A percentile compares a stretch with the other conserved stretches of the same genome.
These are phyloP conservation scores for Colletotrichum tabaci DNA, from an alignment of 2,329 filamentous ascomycete genomes.

Conservation along the genomic window DNA sequence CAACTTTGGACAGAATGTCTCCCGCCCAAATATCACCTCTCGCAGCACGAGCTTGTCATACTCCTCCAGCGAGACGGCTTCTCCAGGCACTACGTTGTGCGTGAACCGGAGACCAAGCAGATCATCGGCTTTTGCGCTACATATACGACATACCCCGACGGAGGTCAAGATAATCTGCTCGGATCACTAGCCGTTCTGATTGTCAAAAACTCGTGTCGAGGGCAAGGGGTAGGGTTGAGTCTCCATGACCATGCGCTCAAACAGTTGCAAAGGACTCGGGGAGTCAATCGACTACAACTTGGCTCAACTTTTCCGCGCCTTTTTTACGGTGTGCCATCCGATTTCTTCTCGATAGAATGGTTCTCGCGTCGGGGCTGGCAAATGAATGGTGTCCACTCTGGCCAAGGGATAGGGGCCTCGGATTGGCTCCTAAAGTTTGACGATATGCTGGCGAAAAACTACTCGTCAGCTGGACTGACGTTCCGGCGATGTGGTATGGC, in stretches of 20 bases:
- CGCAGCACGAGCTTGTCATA: conserved; percentile 57
- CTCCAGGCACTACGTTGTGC: conserved; percentile 70
- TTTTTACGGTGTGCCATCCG: conserved; percentile 66
- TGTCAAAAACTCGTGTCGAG: conserved; percentile 63
- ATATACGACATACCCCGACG: conserved; percentile 71
- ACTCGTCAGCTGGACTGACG: conserved; percentile 57
- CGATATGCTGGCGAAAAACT: conserved; percentile 60
- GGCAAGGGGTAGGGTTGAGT: conserved; percentile 66
- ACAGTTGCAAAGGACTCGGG: conserved; percentile 65
- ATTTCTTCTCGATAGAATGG: conserved; percentile 63
- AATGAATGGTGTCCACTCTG: conserved; percentile 54
- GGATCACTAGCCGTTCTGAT: conserved; percentile 70
- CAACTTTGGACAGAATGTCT: conserved; percentile 64
- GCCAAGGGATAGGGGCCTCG: conserved; percentile 62
- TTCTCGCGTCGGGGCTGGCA: conserved; percentile 69
- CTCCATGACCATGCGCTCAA: conserved; percentile 67
- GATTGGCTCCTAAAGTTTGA: conserved; percentile 70
- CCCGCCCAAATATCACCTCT: conserved; percentile 62
- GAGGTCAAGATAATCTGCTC: conserved; percentile 65
- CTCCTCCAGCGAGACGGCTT: conserved; percentile 70
- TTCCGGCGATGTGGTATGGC: conserved; percentile 62
- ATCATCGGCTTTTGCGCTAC: conserved; percentile 73
- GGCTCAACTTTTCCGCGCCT: conserved; percentile 73
- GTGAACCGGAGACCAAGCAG: conserved; percentile 59
- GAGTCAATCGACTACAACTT: conserved; percentile 68